Base-by-base conservation (phyloP, 495 filamentous ascomycete species). In the Hypoxylon subgilvum region DNA sequence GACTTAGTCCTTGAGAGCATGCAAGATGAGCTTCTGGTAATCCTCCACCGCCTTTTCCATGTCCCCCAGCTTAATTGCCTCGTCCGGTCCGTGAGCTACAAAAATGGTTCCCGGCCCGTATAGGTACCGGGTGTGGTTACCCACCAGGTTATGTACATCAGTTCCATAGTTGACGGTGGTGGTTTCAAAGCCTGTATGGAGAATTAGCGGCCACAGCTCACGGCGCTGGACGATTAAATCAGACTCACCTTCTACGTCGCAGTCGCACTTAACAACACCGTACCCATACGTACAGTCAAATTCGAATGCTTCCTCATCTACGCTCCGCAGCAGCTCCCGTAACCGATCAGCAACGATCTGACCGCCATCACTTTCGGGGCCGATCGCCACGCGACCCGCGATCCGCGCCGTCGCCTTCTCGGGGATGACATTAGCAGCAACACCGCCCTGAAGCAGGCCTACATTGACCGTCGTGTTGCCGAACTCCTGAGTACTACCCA, bases 101-200 rank as follows among this genome's bases (percentile, higher is more conserved):
- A 92, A 77, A 46, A 97, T 97, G 51, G 78, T 89, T 0, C 93
- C 93, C 0, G 90, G 92, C 0, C 91, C 93, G 74, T 92, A 97
- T 31, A 96, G 75, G 70, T 96, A 97, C 45, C 86, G 81, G 72
- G 87, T 89, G 41, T 93, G 88, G 22, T 85, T 78, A 5, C 86
- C 83, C 14, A 84, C 59, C 35, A 97, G 67, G 52, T 90, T 86
- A 1, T 90, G 88, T 25, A 96, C 86, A 72, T 97, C 93, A 7
- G 93, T 97, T 3, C 93, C 93, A 67, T 97, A 97, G 56, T 95
- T 96, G 2, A 90, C 90, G 0, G 88, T 84, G 8, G 84, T 85
- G 0, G 84, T 85, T 23, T 92, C 82, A 53, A 96, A 96, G 0
- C 90, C 82, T 82, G 18, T 13, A 55, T 25, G 6, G 12, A 18